Evolutionary conservation across 1,284 basidiomycete genomes (phyloP).

Genomic region (Papiliotrema fonsecae): DNA sequence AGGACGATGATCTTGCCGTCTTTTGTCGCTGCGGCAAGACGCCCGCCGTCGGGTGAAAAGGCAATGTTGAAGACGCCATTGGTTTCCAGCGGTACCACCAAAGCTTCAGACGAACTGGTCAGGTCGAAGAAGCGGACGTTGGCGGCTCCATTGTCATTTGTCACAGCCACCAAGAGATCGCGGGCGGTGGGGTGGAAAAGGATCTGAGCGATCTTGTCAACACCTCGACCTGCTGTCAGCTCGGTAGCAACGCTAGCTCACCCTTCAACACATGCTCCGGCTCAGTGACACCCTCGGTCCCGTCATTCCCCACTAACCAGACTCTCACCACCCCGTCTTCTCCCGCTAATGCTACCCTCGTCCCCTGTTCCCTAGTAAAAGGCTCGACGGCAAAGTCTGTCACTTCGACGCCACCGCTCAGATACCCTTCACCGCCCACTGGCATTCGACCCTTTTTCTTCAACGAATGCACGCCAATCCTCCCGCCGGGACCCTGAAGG

Average conservation of each 20-base stretch:
- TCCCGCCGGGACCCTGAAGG: constrained; percentile 49
- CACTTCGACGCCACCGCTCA: constrained; percentile 45
- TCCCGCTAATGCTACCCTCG: constrained; percentile 44
- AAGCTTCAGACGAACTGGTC: constrained; percentile 14
- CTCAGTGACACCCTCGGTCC: constrained; percentile 33
- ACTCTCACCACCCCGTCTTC: constrained; percentile 47
- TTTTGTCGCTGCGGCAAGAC: constrained; percentile 49
- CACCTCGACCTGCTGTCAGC: constrained; percentile 25
- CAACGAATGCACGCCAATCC: constrained; percentile 47
- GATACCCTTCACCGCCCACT: constrained; percentile 35
- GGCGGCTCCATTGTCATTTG: constrained; percentile 45
- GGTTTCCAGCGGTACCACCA: constrained; percentile 8
- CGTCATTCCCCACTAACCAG: constrained; percentile 37
- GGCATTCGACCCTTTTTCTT: constrained; percentile 45
- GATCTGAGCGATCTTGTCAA: constrained; percentile 47
- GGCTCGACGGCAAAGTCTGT: constrained; percentile 47
- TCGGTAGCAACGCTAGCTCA: constrained; percentile 1
- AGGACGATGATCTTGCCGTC: constrained; percentile 45
- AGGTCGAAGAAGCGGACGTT: constrained; percentile 45
- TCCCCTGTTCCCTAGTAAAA: constrained; percentile 19
- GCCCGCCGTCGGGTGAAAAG: constrained; percentile 42
- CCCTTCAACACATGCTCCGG: constrained; percentile 29
- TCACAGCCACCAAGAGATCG: constrained; percentile 42
- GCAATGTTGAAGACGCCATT: constrained; percentile 36
- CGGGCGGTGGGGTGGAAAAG: constrained; percentile 47